These are phyloP conservation scores for Tricholoma flavovirens DNA, from an alignment of 768 basidiomycete genomes.

Conservation along the genomic window DNA sequence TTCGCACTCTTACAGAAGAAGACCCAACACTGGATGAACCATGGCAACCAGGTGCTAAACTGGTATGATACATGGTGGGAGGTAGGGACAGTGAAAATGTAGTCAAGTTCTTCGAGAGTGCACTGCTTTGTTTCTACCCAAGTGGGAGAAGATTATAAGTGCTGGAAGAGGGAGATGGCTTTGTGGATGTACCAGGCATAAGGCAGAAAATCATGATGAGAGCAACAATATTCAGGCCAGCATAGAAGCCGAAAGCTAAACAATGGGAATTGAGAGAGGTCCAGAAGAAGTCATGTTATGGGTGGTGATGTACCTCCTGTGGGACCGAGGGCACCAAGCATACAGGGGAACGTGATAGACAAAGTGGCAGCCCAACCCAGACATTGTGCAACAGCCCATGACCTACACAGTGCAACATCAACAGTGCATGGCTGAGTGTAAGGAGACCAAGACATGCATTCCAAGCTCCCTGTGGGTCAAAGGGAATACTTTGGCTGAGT, in stretches of 20 bases:
- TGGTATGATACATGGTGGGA: constrained; percentile 40
- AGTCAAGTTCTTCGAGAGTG: constrained; percentile 46
- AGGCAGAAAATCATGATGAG: constrained; percentile 53
- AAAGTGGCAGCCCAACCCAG: constrained; percentile 30
- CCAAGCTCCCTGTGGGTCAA: constrained; percentile 70
- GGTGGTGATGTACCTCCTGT: constrained; percentile 27
- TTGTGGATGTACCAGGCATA: constrained; percentile 37
- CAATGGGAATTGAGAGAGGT: neutral
- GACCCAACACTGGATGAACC: constrained; percentile 44
- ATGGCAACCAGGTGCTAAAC: constrained; percentile 38
- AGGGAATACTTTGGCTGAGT: constrained; percentile 90
- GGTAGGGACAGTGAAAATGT: constrained; percentile 48
- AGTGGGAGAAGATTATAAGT: neutral
- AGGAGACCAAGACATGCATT: constrained; percentile 31
- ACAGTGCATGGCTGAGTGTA: constrained; percentile 21
- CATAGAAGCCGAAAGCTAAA: constrained; percentile 55
- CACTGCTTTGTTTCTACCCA: constrained; percentile 44
- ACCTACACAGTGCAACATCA: constrained; percentile 11
- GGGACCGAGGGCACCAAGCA: constrained; percentile 39
- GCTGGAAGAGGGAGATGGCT: neutral
- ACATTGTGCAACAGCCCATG: too few relatives aligned
- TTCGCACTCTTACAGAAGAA: constrained; percentile 31
- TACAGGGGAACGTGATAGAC: constrained; percentile 53
- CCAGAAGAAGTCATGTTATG: constrained; percentile 13
- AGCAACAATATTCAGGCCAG: constrained; percentile 43